These are phyloP conservation scores for Thalassiosira hispida DNA, from an alignment of 352 stramenopile genomes.

Conservation along the genomic window DNA sequence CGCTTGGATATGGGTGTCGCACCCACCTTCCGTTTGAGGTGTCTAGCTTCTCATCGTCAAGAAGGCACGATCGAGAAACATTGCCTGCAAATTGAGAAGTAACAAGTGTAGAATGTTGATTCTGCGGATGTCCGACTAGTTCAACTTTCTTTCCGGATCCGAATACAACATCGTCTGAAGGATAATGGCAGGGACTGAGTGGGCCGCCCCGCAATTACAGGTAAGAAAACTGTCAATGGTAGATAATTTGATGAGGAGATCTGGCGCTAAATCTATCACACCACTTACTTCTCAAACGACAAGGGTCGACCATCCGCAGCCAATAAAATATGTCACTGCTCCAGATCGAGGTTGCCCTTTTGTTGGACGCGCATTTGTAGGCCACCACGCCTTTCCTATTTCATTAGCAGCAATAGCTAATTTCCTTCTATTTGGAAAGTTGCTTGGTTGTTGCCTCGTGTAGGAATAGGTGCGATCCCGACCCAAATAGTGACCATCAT, in stretches of 20 bases:
- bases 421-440: slow-evolving; percentile 31
- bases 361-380: slow-evolving; percentile 2
- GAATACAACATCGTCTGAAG: slow-evolving; percentile 43
- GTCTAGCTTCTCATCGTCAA: slow-evolving; percentile 37
- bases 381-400: not conserved
- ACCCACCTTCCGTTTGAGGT: slow-evolving; percentile 43
- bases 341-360: slow-evolving; percentile 26
- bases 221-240: too few species aligned
- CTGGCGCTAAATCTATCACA: not conserved
- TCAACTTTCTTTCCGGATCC: slow-evolving; percentile 34
- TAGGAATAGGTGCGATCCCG: slow-evolving; percentile 32
- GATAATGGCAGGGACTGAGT: slow-evolving; percentile 47
- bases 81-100: slow-evolving; percentile 17
- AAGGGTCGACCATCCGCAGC: slow-evolving; percentile 56
- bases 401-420: slow-evolving; percentile 11
- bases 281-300: slow-evolving; percentile 41
- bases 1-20: slow-evolving; percentile 38
- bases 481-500: slow-evolving; percentile 19
- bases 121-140: not conserved
- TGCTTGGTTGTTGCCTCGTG: not conserved
- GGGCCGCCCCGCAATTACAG: too few species aligned
- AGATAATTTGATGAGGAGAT: not conserved
- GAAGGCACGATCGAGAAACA: slow-evolving; percentile 26
- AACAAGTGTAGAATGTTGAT: not conserved
- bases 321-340: slow-evolving; percentile 49